Evolutionary conservation across 352 stramenopile genomes (phyloP).

Genomic region (Peronospora belbahrii): DNA sequence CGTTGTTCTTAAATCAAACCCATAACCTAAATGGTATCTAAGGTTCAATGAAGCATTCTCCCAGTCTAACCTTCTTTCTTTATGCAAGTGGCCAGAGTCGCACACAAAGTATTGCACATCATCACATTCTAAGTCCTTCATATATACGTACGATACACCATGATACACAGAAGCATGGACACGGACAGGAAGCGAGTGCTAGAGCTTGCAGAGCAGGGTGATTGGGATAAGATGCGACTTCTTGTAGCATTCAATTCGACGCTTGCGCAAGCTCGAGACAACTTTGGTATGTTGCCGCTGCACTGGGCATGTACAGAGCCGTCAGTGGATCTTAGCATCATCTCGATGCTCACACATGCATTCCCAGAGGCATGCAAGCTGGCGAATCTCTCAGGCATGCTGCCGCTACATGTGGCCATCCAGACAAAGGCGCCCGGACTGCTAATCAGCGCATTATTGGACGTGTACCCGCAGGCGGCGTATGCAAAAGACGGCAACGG

Average conservation of each 20-base stretch:
- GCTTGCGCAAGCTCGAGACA: conserved; percentile 60
- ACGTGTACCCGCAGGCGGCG: conserved; percentile 31
- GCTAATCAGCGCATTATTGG: conserved; percentile 49
- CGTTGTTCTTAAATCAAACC: too few relatives aligned
- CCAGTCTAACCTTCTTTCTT: conserved; percentile 5
- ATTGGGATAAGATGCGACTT: conserved; percentile 48
- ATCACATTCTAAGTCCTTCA: too few relatives aligned
- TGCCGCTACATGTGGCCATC: conserved; percentile 78
- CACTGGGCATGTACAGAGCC: conserved; percentile 79
- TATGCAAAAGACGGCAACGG: conserved; percentile 49
- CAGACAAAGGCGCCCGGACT: conserved; percentile 52
- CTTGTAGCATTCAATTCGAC: conserved; percentile 29
- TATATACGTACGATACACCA: conserved; percentile 5
- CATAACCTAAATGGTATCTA: not conserved
- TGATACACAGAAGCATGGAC: conserved; percentile 25
- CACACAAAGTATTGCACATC: too few relatives aligned
- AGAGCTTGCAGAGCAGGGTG: conserved; percentile 51
- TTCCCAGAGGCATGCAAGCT: conserved; percentile 51
- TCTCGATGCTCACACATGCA: conserved; percentile 39
- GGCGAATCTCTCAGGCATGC: conserved; percentile 72
- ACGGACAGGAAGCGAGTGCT: conserved; percentile 38
- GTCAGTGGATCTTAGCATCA: conserved; percentile 32
- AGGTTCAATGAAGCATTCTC: not conserved
- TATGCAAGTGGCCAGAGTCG: conserved; percentile 8
- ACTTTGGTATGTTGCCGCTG: conserved; percentile 79